Evolutionary conservation across 2,329 filamentous ascomycete species (phyloP), one percentile per base, ranked within the genome.

Genomic region (Triangularia setosa): DNA sequence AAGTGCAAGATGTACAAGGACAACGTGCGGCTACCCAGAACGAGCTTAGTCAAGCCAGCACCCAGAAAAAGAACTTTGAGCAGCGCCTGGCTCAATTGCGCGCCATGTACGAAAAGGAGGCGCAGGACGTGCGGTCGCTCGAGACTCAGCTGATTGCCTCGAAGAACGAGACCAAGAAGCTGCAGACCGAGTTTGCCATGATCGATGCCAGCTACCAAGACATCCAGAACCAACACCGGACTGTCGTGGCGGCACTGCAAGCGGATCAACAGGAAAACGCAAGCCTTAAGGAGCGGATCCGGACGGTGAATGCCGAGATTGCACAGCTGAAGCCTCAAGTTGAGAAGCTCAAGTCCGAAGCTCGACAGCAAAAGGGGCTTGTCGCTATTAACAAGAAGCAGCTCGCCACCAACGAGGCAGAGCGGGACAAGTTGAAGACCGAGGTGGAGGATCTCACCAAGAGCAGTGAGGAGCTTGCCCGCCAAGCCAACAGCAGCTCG

Each of bases 301-400:
- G 90, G 30, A 84, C 88, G 60, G 84, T 92, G 52, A 99, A 97
- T 73, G 83, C 86, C 12, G 92, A 96, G 76, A 89, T 97, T 70
- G 84, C 87, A 18, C 89, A 93, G 76, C 80, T 98, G 48, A 96
- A 93, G 76, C 93, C 93, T 30, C 89, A 94, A 69, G 87, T 99
- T 60, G 95, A 99, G 75, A 98, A 97, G 81, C 84, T 96, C 71
- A 93, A 91, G 75, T 92, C 90, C 12, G 93, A 97, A 71, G 93
- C 93, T 25, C 88, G 95, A 52, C 95, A 98, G 76, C 93, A 98
- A 74, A 98, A 96, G 79, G 95, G 95, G 18, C 83, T 98, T 69
- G 94, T 96, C 28, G 93, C 95, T 53, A 99, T 99, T 79, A 97
- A 97, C 80, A 98, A 96, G 83, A 99, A 99, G 80, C 95, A 99